Base-by-base conservation (phyloP, 371 early-diverging fungal genomes). In the Saksenaea vasiformis region DNA sequence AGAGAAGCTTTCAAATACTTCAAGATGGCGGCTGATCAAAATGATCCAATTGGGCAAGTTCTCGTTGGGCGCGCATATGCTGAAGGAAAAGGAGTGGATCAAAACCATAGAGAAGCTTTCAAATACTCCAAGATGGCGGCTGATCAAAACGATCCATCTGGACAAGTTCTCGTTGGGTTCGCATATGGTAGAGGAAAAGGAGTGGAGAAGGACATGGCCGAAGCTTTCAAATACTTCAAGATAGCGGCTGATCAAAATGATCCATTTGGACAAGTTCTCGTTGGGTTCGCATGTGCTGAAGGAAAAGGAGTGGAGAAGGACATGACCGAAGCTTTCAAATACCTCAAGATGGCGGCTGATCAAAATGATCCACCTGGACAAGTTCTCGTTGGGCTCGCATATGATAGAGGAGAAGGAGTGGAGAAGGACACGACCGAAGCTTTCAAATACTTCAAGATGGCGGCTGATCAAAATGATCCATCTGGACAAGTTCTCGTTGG, bases 401-500 rank as follows among this genome's bases (percentile, higher is more conserved):
- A 64, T n/a, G 19, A 78, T 73, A 15, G 66, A 76, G 58, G 58
- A 73, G 7, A 79, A 74, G 78, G 71, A 77, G 70, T 72, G 26
- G 74, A 76, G 57, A 63, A 77, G 28, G 71, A 80, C 24, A 77
- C 72, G 55, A 69, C 72, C 9, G 74, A 72, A 19, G 80, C 80
- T 10, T 43, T 76, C 1, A 74, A 73, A 15, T 70, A 60, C 10
- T 77, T 72, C 57, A 65, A 77, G 41, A 73, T 68, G 22, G 80
- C 77, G 13, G 73, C 70, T 7, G 60, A 58, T 39, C 55, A 64
- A 36, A 58, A 58, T 8, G 64, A 73, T 53, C 1, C 41, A 1
- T 64, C 61, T 43, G 71, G 67, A 14, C 54, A 35, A 38, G 67
- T 66, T 11, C 38, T 54, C 9, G 5, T 60, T 34, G 61, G 41